Evolutionary conservation across 1,139 yeast species (phyloP).

Genomic region (Barnettozyma hawaiiensis): DNA sequence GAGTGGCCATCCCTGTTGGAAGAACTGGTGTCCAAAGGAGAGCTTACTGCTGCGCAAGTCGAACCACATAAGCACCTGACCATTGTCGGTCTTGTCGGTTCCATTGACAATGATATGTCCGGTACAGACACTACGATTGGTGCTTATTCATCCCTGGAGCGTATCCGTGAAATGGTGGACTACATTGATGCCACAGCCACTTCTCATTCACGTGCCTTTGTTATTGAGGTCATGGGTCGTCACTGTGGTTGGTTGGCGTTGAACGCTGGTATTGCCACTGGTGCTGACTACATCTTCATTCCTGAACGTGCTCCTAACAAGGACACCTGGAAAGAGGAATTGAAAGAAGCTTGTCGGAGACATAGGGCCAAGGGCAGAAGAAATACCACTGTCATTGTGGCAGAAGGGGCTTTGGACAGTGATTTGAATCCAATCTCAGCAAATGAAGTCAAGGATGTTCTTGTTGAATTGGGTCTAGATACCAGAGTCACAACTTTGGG

Average conservation of each 20-base stretch:
- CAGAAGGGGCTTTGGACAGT: constrained; percentile 75
- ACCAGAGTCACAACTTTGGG: constrained; percentile 77
- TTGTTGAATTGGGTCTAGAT: constrained; percentile 68
- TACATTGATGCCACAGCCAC: constrained; percentile 82
- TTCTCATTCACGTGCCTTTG: constrained; percentile 79
- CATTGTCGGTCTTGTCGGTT: constrained; percentile 75
- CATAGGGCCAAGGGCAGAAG: constrained; percentile 70
- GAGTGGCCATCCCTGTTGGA: constrained; percentile 74
- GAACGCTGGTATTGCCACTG: constrained; percentile 78
- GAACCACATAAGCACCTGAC: constrained; percentile 53
- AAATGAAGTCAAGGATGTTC: constrained; percentile 60
- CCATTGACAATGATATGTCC: constrained; percentile 82
- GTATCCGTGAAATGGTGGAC: constrained; percentile 74
- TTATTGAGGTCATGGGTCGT: constrained; percentile 86
- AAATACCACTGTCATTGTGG: constrained; percentile 75
- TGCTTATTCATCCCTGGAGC: constrained; percentile 69
- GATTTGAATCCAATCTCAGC: constrained; percentile 62
- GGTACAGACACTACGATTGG: constrained; percentile 81
- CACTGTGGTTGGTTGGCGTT: constrained; percentile 86
- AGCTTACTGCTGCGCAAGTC: constrained; percentile 46
- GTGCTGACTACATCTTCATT: constrained; percentile 74
- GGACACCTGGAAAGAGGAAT: constrained; percentile 59
- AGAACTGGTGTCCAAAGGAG: constrained; percentile 48
- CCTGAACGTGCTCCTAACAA: constrained; percentile 71
- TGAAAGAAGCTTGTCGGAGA: constrained; percentile 57